Conservation (phyloP, 2,329 filamentous ascomycete species). For the Fusarium sambucinum region DNA sequence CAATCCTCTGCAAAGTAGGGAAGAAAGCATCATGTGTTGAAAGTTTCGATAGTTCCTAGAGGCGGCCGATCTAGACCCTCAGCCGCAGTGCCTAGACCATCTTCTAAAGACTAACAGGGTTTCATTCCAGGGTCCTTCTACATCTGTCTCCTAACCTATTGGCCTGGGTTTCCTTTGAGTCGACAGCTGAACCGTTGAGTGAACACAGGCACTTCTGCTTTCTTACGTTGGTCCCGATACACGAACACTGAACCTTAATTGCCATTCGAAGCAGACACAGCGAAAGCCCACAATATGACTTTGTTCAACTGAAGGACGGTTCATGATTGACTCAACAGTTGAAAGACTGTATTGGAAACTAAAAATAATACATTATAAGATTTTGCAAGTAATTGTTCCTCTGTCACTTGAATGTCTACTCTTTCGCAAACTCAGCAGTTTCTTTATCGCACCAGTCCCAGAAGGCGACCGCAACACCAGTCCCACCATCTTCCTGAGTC, state of each 20-base stretch:
- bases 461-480: not conserved
- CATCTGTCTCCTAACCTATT: not conserved
- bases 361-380: not conserved
- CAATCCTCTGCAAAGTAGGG: not conserved
- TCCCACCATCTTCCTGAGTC: not conserved
- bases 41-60: not conserved
- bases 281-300: too few species aligned
- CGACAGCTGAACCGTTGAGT: not conserved
- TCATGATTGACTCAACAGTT: too few species aligned
- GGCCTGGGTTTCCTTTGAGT: fast-evolving
- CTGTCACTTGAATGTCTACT: not conserved
- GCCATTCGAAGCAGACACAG: too few species aligned
- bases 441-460: slow-evolving; percentile 22
- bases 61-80: not conserved
- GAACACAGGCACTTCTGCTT: not conserved
- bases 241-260: not conserved
- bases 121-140: not conserved
- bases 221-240: not conserved
- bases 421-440: fast-evolving
- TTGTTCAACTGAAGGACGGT: too few species aligned
- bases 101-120: not conserved
- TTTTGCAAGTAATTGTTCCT: not conserved
- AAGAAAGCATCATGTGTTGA: not conserved
- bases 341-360: too few species aligned
- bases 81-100: not conserved